Percentiles rank a stretch among this genome's conserved stretches.
These are phyloP conservation scores for Cicer cuneatum DNA, from an alignment of 306 rosid genomes.

Conservation along the genomic window DNA sequence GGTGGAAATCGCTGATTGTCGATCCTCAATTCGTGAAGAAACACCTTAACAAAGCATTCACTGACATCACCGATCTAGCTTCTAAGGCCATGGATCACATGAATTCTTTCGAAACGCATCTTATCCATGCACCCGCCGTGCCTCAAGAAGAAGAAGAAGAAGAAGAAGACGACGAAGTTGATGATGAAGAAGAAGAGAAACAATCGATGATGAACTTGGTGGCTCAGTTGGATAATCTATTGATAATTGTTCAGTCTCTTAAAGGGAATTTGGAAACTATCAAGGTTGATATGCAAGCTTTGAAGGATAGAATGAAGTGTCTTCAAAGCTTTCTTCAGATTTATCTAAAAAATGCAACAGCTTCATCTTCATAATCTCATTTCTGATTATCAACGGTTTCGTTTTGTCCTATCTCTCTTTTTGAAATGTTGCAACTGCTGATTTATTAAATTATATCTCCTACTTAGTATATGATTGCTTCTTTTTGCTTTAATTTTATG, in stretches of 20 bases:
- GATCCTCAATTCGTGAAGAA: conserved; percentile 51
- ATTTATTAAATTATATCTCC: conserved; percentile 23
- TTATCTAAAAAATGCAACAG: conserved; percentile 37
- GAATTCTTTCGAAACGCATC: conserved; percentile 41
- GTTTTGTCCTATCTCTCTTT: not conserved
- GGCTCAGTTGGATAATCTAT: conserved; percentile 39
- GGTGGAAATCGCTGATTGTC: conserved; percentile 43
- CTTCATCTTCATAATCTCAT: not conserved
- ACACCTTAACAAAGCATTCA: conserved; percentile 28
- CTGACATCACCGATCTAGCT: conserved; percentile 44
- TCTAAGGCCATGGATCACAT: conserved; percentile 38
- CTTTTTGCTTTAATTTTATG: not conserved
- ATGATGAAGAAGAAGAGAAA: not conserved
- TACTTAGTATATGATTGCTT: not conserved
- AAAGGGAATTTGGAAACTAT: conserved; percentile 42
- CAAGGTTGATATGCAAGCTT: conserved; percentile 38
- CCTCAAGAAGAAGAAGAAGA: not conserved
- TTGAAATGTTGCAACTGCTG: conserved; percentile 7
- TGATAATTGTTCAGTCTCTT: conserved; percentile 26
- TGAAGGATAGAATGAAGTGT: conserved; percentile 42
- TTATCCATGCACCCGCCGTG: conserved; percentile 24
- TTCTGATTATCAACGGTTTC: conserved; percentile 1
- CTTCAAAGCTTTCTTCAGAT: conserved; percentile 43
- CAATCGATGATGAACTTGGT: conserved; percentile 31
- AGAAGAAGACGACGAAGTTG: not conserved